These are phyloP conservation scores for Aspergillus unguis DNA, from an alignment of 2,329 filamentous ascomycete species.

Conservation along the genomic window DNA sequence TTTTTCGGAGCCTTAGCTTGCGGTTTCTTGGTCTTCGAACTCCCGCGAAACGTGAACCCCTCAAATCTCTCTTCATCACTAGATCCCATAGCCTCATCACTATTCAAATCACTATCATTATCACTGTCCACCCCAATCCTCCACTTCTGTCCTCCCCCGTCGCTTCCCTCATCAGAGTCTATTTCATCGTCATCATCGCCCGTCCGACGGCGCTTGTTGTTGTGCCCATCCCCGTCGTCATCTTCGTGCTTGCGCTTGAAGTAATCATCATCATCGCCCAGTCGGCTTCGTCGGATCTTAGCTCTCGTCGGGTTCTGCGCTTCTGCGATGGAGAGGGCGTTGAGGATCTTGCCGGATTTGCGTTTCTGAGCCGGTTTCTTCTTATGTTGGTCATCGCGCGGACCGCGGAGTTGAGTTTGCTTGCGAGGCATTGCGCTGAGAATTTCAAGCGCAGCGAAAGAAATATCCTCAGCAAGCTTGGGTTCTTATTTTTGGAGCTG, in stretches of 20 bases:
- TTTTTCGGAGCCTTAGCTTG: conserved; percentile 21
- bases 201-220: conserved; percentile 45
- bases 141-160: conserved; percentile 85
- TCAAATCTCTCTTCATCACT: conserved; percentile 85
- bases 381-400: conserved; percentile 42
- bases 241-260: conserved; percentile 38
- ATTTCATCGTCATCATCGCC: conserved; percentile 42
- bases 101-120: conserved; percentile 67
- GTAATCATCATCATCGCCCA: conserved; percentile 56
- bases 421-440: conserved; percentile 38
- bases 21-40: conserved; percentile 38
- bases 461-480: conserved; percentile 6
- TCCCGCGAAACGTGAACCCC: conserved; percentile 67
- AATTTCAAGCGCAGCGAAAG: conserved; percentile 1
- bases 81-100: conserved; percentile 80
- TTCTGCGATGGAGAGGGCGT: conserved; percentile 65
- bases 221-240: conserved; percentile 33
- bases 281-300: conserved; percentile 55
- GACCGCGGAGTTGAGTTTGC: conserved; percentile 39
- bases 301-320: conserved; percentile 51
- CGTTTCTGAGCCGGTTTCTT: conserved; percentile 50
- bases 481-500: background rate
- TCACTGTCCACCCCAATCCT: conserved; percentile 68
- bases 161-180: conserved; percentile 69
- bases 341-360: conserved; percentile 47